Evolutionary conservation across 2,329 filamentous ascomycete genomes (phyloP).

Genomic region (Xylariales sp.): DNA sequence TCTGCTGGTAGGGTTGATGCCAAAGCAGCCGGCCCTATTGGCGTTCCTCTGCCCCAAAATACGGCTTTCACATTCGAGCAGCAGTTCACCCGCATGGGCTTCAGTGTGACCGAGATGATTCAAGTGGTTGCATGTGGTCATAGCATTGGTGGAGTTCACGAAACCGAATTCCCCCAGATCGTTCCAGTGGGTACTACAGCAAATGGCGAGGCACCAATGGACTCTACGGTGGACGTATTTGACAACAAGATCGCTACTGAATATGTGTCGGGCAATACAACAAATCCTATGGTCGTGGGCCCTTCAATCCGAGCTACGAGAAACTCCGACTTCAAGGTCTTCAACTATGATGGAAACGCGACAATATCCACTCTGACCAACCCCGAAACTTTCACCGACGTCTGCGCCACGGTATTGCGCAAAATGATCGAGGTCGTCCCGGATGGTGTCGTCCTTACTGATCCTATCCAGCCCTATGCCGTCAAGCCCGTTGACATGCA

Average conservation of each 20-base stretch:
- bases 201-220: conserved; percentile 60
- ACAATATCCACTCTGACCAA: conserved; percentile 63
- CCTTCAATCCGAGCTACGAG: conserved; percentile 57
- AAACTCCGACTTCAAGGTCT: conserved; percentile 68
- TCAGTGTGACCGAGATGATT: conserved; percentile 68
- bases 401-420: conserved; percentile 65
- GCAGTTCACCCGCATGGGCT: conserved; percentile 69
- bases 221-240: conserved; percentile 61
- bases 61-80: conserved; percentile 61
- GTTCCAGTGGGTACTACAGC: conserved; percentile 57
- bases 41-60: conserved; percentile 70
- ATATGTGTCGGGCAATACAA: conserved; percentile 65
- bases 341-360: conserved; percentile 64
- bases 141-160: conserved; percentile 69
- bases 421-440: conserved; percentile 73
- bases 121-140: conserved; percentile 71
- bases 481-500: conserved; percentile 70
- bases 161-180: conserved; percentile 63
- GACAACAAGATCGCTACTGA: conserved; percentile 69
- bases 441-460: conserved; percentile 60
- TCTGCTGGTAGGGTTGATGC: conserved; percentile 67
- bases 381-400: conserved; percentile 56
- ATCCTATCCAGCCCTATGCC: conserved; percentile 65
- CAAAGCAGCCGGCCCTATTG: conserved; percentile 56
- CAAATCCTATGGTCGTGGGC: conserved; percentile 66